Evolutionary conservation across 352 stramenopile species (phyloP).

Genomic region (Phytophthora crassamura): DNA sequence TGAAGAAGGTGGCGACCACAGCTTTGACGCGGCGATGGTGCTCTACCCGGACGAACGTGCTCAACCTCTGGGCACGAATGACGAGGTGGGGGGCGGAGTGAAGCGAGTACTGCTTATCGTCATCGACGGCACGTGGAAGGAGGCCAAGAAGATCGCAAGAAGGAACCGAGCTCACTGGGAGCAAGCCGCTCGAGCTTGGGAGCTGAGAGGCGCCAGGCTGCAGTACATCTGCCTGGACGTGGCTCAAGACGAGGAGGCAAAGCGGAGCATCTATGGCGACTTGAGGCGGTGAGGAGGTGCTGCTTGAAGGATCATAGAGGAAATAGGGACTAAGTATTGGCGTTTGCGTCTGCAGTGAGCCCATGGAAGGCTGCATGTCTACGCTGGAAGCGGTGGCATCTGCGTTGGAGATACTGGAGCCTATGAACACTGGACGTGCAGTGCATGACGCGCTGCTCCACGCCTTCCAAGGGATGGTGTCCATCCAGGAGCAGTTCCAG

Average conservation of each 20-base stretch:
- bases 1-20: conserved; percentile 7
- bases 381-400: conserved; percentile 75
- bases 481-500: conserved; percentile 57
- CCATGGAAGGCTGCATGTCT: conserved; percentile 76
- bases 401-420: conserved; percentile 56
- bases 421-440: conserved; percentile 7
- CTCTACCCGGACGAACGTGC: conserved; percentile 55
- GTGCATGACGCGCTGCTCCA: conserved; percentile 42
- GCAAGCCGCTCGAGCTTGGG: conserved; percentile 35
- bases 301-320: not conserved
- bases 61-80: conserved; percentile 24
- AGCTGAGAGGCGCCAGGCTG: conserved; percentile 32
- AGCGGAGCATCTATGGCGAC: conserved; percentile 69
- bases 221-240: conserved; percentile 59
- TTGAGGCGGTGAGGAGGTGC: conserved; percentile 43
- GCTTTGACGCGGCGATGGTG: conserved; percentile 41
- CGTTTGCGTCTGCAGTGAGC: conserved; percentile 48
- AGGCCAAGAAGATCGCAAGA: conserved; percentile 82
- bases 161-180: conserved; percentile 52
- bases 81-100: not conserved
- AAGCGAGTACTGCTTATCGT: conserved; percentile 59
- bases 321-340: conserved; percentile 1
- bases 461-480: conserved; percentile 68
- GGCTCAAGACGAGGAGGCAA: not conserved
- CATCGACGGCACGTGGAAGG: conserved; percentile 82